Evolutionary conservation across 225 moss, liverwort and hornwort species (phyloP).

Genomic region (Marchantia polymorpha): DNA sequence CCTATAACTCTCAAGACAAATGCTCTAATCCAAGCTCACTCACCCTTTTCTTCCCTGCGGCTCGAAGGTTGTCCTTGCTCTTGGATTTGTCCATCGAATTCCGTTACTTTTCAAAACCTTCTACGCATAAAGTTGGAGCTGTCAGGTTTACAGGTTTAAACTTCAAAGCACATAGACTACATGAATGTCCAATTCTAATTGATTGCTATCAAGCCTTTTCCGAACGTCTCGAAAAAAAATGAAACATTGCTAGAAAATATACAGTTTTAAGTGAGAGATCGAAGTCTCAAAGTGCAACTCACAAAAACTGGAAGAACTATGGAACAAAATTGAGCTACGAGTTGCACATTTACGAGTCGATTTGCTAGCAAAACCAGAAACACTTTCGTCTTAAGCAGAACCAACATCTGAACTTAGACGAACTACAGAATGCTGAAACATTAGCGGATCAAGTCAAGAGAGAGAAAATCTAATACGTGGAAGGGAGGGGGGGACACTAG

Average conservation of each 20-base stretch:
- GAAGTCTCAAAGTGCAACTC: background rate
- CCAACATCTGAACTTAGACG: background rate
- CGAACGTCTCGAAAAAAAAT: background rate
- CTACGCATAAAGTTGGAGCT: background rate
- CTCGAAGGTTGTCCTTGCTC: slow-evolving; percentile 80
- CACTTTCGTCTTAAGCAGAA: background rate
- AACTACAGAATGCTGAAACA: background rate
- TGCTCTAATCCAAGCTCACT: background rate
- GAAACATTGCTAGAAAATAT: background rate
- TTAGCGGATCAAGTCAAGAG: background rate
- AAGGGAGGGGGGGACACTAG: background rate
- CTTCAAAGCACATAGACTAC: background rate
- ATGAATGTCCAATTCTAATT: background rate
- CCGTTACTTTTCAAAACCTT: slow-evolving; percentile 18
- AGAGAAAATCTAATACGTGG: background rate
- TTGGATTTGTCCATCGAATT: slow-evolving; percentile 72
- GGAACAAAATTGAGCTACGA: background rate
- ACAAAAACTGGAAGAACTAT: background rate
- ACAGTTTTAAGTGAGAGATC: background rate
- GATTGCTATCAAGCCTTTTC: background rate
- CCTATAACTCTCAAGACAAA: background rate
- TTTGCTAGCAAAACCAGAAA: background rate
- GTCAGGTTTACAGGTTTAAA: background rate
- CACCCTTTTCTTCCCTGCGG: slow-evolving; percentile 94
- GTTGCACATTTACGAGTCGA: background rate